Evolutionary conservation across 1,284 basidiomycete genomes (phyloP), one percentile per base, ranked within the genome.

Genomic region (Trametes sp.): DNA sequence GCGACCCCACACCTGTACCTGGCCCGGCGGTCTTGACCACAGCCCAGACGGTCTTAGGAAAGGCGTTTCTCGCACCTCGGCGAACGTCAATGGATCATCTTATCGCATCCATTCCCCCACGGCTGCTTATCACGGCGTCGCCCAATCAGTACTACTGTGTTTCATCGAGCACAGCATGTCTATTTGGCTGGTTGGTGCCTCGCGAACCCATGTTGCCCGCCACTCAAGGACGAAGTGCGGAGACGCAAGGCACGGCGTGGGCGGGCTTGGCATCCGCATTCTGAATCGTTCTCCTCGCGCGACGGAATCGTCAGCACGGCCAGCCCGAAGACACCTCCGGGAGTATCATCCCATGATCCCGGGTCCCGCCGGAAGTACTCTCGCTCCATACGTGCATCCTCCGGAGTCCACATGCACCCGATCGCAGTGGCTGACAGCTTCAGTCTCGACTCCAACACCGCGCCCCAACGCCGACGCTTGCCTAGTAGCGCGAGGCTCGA

Each of bases 161-260:
- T 36, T 36, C 50, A 51, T n/a, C 24, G 21, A 26, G 50, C 50
- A 51, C 50, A 51, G 50, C 50, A 36, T 51, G n/a, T 51, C 33
- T 11, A n/a, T 14, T 7, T 51, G 35, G 50, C 33, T 23, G 24
- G 50, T 36, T 51, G 50, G 35, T 51, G 50, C 48, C 48, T 49
- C 21, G 48, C 28, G 33, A 10, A 16, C 23, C 33, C 49, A 29
- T 48, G 46, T 44, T 44, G 26, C 16, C 11, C 45, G 45, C 45
- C 26, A n/a, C n/a, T n/a, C n/a, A n/a, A n/a, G n/a, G n/a, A n/a
- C n/a, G n/a, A n/a, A n/a, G n/a, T n/a, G n/a, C n/a, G 45, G 26
- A 29, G 48, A 31, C 42, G 28, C 48, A 19, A 49, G 48, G 29
- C 48, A 49, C 46, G 46, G 23, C 24, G 21, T 7, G 26, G 7